Conservation (phyloP, 1,284 basidiomycete genomes). For the Lentinula novae-zelandiae region DNA sequence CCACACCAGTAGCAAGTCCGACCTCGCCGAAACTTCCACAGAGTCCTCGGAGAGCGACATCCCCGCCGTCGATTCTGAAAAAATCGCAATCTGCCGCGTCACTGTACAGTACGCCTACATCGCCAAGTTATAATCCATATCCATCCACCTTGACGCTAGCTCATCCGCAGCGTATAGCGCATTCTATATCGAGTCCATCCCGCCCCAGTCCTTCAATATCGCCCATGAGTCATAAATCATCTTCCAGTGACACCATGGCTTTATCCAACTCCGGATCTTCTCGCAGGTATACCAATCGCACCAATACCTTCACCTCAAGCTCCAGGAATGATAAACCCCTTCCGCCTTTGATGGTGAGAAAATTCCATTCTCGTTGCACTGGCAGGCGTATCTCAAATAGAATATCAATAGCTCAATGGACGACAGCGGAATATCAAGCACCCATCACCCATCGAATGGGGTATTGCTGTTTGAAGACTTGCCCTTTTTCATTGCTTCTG, state of each 20-base stretch:
- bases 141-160: slow-evolving; percentile 23
- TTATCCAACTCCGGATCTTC: slow-evolving; percentile 5
- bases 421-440: slow-evolving; percentile 12
- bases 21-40: slow-evolving; percentile 26
- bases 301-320: not conserved
- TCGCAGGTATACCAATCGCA: not conserved
- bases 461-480: slow-evolving; percentile 12
- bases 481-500: not conserved
- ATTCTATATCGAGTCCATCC: slow-evolving; percentile 26
- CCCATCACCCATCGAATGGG: slow-evolving; percentile 6
- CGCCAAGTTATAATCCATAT: slow-evolving; percentile 25
- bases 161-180: slow-evolving; percentile 24
- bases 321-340: not conserved
- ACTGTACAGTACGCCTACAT: slow-evolving; percentile 19
- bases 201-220: slow-evolving; percentile 4
- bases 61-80: slow-evolving; percentile 26
- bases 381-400: not conserved
- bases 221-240: slow-evolving; percentile 30
- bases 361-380: not conserved
- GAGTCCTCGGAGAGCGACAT: slow-evolving; percentile 19
- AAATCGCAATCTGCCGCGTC: slow-evolving; percentile 19
- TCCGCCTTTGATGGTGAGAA: not conserved
- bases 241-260: slow-evolving; percentile 32
- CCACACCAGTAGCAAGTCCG: slow-evolving; percentile 39
- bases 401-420: not conserved